Base-by-base conservation (phyloP, 2,329 filamentous ascomycete genomes). In the Claviceps fusiformis region DNA sequence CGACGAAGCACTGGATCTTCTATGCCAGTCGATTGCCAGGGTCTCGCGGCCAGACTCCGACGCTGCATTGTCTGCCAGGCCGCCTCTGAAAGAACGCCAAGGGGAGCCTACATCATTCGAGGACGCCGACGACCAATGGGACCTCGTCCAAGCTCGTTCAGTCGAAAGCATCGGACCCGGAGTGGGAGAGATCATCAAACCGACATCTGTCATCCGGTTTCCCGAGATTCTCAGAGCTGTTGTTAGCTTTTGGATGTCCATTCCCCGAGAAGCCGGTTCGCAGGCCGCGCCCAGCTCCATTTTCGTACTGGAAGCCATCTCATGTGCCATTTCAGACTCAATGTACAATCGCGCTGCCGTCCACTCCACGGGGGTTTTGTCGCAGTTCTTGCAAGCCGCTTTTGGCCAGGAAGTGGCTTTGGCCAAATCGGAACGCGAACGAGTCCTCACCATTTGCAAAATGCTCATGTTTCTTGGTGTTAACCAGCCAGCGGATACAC, bases 401-500 rank as follows among this genome's bases (percentile, higher is more conserved):
- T 87, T 89, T 61, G 71, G 72, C 19, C 58, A 68, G 4, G 72
- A 75, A 52, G 75, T 77, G 24, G 66, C 70, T 15, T 71, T 87
- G 35, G 75, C 75, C 15, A 65, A 73, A 29, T 65, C 71, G 3
- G 86, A 90, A 64, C 76, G 74, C 61, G 67, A 73, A 31, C 73
- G 82, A 15, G 78, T 89, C 24, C 73, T 85, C 59, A 74, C 79
- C 27, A 75, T 95, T 31, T 91, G 87, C 63, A 79, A 79, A 59
- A 76, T 76, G 68, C 71, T 95, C 65, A 81, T 89, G 74, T 73
- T 81, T 56, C 76, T 93, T 59, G 92, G 93, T 24, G 80, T 95
- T 61, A 87, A 84, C 63, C 78, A 78, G 57, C 79, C 95, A n/a
- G 82, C 88, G 49, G 90, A 96, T 72, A 88, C 89, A 17, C 85